Base-by-base conservation (phyloP, 768 basidiomycete genomes). In the Suillus subaureus region DNA sequence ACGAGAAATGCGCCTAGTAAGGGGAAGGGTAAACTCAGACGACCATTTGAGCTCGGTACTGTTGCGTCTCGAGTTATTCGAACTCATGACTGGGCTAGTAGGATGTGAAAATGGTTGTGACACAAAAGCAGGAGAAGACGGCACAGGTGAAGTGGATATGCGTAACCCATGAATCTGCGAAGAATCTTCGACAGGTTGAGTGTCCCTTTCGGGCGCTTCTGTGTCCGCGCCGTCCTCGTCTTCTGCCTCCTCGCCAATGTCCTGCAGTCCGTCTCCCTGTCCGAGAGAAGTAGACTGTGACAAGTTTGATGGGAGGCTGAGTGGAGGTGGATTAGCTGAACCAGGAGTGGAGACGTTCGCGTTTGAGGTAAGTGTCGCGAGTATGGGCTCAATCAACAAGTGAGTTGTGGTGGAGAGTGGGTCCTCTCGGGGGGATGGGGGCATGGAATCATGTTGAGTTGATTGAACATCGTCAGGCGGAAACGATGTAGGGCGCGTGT, bases 121-220 rank as follows among this genome's bases (percentile, higher is more conserved):
- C 15, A 70, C 65, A 39, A 68, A 60, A 56, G 70, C 67, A 33
- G 74, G 69, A 28, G 69, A 70, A 56, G 72, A 70, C 37, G 80
- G 74, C 7, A 77, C 65, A 8, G 82, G 79, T 0, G 78, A 70
- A 0, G 85, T 89, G 39, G 80, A 82, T 58, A 89, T 85, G 67
- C 85, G 81, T 68, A 89, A 73, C 12, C 88, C 87, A 61, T 88
- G 86, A 43, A 89, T 84, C 65, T 84, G 82, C 6, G 78, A 71
- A 49, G 52, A 54, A 65, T 71, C 66, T 11, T 70, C 70, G 15
- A 66, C 70, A 5, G 68, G 64, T 49, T 69, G 64, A 2, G 64
- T 67, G 18, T 70, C 69, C 18, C 70, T 76, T 45, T 74, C 64
- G 3, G 62, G 66, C 15, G 58, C 58, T 7, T 60, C 57, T 2